Evolutionary conservation across 495 filamentous ascomycete species (phyloP).

Genomic region (Cetradonia linearis): DNA sequence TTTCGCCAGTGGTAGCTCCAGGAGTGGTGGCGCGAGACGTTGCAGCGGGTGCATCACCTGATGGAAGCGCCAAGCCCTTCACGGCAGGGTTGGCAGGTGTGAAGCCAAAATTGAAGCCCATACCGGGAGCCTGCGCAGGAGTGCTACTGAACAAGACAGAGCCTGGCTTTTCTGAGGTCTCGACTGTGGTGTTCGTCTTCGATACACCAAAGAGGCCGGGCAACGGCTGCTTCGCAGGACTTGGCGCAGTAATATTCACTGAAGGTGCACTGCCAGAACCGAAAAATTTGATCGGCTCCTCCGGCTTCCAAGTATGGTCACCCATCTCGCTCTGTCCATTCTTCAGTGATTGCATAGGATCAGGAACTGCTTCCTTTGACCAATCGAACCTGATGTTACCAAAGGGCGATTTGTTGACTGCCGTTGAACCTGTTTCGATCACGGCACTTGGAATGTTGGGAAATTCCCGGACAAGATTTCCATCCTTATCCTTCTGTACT

Average conservation of each 20-base stretch:
- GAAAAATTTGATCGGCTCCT: constrained; percentile 42
- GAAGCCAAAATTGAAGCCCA: constrained; percentile 29
- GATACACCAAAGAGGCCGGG: constrained; percentile 37
- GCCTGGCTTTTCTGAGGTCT: constrained; percentile 21
- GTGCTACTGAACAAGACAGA: constrained; percentile 28
- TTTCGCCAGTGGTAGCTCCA: constrained; percentile 47
- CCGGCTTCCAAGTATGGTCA: constrained; percentile 44
- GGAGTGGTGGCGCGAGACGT: constrained; percentile 54
- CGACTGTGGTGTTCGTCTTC: constrained; percentile 27
- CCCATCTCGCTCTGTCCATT: constrained; percentile 3
- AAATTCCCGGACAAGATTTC: constrained; percentile 38
- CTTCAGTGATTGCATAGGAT: neutral
- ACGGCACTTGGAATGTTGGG: constrained; percentile 20
- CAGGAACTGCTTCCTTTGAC: neutral
- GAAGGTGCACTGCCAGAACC: constrained; percentile 24
- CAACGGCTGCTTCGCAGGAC: constrained; percentile 31
- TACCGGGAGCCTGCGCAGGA: constrained; percentile 21
- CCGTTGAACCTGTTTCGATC: neutral
- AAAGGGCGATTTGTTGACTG: constrained; percentile 2
- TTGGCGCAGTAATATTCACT: constrained; percentile 27
- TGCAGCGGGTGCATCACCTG: constrained; percentile 28
- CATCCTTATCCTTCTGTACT: constrained; percentile 38
- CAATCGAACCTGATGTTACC: neutral
- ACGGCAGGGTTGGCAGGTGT: constrained; percentile 29
- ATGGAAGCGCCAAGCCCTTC: constrained; percentile 32